Evolutionary conservation across 2,329 filamentous ascomycete genomes (phyloP).

Genomic region (Endoconidiophora laricicola): DNA sequence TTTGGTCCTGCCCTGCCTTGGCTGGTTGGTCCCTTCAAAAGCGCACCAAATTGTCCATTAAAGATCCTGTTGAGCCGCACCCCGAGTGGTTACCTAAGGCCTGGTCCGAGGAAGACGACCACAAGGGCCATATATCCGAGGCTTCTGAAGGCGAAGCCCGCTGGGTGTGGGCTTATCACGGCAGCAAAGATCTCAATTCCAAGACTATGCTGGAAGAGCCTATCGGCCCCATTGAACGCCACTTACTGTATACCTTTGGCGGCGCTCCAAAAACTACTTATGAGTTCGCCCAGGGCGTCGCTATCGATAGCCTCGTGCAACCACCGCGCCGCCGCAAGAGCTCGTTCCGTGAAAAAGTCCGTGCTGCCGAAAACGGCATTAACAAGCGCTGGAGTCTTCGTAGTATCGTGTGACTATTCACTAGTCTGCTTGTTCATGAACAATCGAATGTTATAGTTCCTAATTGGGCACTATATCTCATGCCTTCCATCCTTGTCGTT

Average conservation of each 20-base stretch:
- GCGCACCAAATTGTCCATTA: neutral
- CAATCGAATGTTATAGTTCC: no score
- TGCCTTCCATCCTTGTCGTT: no score
- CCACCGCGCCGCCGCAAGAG: constrained; percentile 2
- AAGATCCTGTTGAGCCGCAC: neutral
- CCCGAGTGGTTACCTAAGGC: constrained; percentile 4
- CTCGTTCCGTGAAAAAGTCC: constrained; percentile 3
- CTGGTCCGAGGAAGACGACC: constrained; percentile 14
- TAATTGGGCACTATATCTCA: no score
- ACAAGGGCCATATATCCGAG: constrained; percentile 11
- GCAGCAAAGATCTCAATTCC: constrained; percentile 24
- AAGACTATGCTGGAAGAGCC: constrained; percentile 34
- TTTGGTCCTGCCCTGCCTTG: constrained; percentile 32
- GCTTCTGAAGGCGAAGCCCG: constrained; percentile 19
- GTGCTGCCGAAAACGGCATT: neutral
- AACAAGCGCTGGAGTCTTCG: neutral
- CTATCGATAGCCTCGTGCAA: constrained; percentile 1
- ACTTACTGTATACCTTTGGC: constrained; percentile 28
- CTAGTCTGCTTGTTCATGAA: no score
- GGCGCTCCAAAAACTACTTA: constrained; percentile 20
- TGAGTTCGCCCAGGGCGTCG: neutral
- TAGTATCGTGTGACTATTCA: neutral
- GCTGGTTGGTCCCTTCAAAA: constrained; percentile 25
- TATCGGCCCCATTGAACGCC: constrained; percentile 35
- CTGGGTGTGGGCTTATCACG: constrained; percentile 40